These are phyloP conservation scores for Vararia minispora DNA, from an alignment of 768 basidiomycete genomes.

Conservation along the genomic window DNA sequence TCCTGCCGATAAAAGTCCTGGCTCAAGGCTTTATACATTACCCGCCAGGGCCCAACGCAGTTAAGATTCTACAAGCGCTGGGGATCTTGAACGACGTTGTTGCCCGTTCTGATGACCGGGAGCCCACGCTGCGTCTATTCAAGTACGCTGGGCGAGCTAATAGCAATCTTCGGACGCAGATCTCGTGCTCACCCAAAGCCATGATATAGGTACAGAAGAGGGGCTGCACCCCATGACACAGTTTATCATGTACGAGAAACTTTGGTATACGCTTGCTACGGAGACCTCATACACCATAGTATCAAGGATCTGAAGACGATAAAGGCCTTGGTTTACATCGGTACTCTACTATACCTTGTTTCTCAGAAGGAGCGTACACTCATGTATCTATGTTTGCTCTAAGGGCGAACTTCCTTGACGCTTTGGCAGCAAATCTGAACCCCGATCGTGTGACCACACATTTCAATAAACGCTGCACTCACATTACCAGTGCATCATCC, in stretches of 20 bases:
- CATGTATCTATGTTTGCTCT: not conserved
- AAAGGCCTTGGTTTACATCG: slow-evolving; percentile 35
- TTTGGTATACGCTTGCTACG: not conserved
- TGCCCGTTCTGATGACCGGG: slow-evolving; percentile 23
- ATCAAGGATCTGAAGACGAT: slow-evolving; percentile 23
- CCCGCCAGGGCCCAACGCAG: slow-evolving; percentile 36
- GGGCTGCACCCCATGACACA: slow-evolving; percentile 27
- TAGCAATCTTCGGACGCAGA: no score
- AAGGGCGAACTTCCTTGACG: slow-evolving; percentile 41
- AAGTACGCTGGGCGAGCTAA: no score
- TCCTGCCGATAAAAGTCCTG: not conserved
- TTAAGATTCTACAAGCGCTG: slow-evolving; percentile 32
- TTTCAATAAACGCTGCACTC: slow-evolving; percentile 38
- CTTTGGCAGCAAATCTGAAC: slow-evolving; percentile 32
- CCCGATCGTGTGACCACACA: slow-evolving; percentile 23
- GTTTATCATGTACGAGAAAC: slow-evolving; percentile 31
- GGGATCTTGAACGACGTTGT: slow-evolving; percentile 34
- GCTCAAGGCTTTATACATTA: not conserved
- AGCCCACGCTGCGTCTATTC: slow-evolving; percentile 24
- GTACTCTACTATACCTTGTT: no score
- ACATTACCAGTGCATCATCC: slow-evolving; percentile 9
- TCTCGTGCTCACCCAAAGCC: no score
- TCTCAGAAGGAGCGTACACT: slow-evolving; percentile 2
- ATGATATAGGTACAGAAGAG: no score
- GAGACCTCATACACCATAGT: slow-evolving; percentile 18